Base-by-base conservation (phyloP, 345 rosid species). In the Melastoma malabathricum region DNA sequence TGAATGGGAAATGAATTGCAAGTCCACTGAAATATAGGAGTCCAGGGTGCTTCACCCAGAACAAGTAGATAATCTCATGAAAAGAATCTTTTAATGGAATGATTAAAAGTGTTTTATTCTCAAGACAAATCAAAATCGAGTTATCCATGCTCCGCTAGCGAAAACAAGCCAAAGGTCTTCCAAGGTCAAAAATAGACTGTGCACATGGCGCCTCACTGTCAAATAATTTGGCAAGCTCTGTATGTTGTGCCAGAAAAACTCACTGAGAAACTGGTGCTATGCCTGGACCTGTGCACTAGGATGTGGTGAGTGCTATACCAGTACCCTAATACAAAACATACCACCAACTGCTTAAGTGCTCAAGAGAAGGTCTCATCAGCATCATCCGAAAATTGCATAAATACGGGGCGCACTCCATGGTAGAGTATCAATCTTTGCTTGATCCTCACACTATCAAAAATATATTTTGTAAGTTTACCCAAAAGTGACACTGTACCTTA, bases 291-390 rank as follows among this genome's bases (percentile, higher is more conserved):
- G 49, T 95, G 93, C 47, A 92, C 93, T 86, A 80, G 98, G 55
- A 92, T 86, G 70, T 86, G 85, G 65, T 86, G 96, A 60, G 93
- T 80, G 41, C n/a, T n/a, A n/a, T n/a, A n/a, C n/a, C n/a, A n/a
- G n/a, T n/a, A n/a, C n/a, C n/a, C n/a, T n/a, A n/a, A 49, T 47
- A 50, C 39, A 41, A 9, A 34, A 47, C 72, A 48, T 43, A 86
- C 98, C 87, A 75, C 43, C 70, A 82, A 64, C 47, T 82, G 77
- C 66, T 74, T 69, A 56, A 80, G 46, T 55, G 96, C 85, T 61
- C 82, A 79, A 27, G 95, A 52, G 59, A 86, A 84, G 47, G 98
- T 92, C 66, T 92, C 98, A 65, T 92, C 95, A 6, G 77, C 81
- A 44, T 92, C 93, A 59, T 85, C 81, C 17, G 96, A 80, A 56